Evolutionary conservation across 2,329 filamentous ascomycete species (phyloP), one percentile per base, ranked within the genome.

Genomic region (Lasiodiplodia gonubiensis): DNA sequence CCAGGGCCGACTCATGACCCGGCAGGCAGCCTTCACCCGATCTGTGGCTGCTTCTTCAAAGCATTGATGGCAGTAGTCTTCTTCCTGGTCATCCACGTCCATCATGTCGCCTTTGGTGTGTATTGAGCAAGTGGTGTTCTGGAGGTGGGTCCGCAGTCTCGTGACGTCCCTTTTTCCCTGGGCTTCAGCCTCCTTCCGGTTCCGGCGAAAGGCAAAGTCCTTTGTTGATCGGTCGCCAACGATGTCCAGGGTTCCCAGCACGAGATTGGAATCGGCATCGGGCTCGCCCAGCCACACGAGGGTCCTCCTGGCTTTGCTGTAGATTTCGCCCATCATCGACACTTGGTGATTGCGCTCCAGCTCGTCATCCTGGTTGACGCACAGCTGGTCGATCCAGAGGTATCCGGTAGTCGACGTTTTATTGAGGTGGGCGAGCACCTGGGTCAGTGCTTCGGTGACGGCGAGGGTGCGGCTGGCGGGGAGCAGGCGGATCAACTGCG

Each of bases 241-340:
- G 23, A 54, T 54, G 14, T 69, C 52, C 25, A 70, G 39, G n/a
- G 68, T 71, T 4, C 61, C 59, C 2, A 71, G 54, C 3, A 67
- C 64, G 12, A 46, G 25, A n/a, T 66, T 42, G 39, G 68, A 71
- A 16, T 64, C 46, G 1, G 68, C 42, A 7, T 70, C 69, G 37
- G 70, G 69, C 8, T 69, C 59, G 25, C 71, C 71, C n/a, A 71
- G 64, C 71, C 71, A 70, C 3, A 61, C 64, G 1, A 59, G 21
- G 10, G 66, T 64, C 27, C 51, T n/a, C 23, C 23, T 18, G 33
- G 65, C 60, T 7, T 37, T 49, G 35, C 30, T 33, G 53, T 63
- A 70, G 25, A 70, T 70, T 11, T 67, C 42, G 0, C 53, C 37
- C 66, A 70, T 67, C 25, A 60, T 27, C 18, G 25, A 10, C 10